These are phyloP conservation scores for Murraya paniculata DNA, from an alignment of 345 rosid genomes.

Conservation along the genomic window DNA sequence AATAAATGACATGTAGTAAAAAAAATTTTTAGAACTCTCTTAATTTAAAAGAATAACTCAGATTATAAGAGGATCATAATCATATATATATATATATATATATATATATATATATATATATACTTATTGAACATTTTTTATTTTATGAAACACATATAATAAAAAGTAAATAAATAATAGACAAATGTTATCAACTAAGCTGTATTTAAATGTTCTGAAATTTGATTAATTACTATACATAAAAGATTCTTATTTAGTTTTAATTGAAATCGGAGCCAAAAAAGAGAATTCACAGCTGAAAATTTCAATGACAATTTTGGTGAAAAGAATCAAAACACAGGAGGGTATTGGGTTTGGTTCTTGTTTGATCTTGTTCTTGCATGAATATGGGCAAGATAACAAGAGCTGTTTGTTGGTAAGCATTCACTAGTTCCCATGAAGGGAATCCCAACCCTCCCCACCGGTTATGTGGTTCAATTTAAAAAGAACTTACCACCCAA, in stretches of 20 bases:
- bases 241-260: no score
- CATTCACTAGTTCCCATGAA: slow-evolving; percentile 19
- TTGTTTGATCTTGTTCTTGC: slow-evolving; percentile 2
- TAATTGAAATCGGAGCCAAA: neutral
- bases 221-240: no score
- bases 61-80: no score
- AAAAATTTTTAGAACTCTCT: accelerated
- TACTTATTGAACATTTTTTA: no score
- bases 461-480: neutral
- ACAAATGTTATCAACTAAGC: no score
- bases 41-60: no score
- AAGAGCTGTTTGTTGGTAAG: slow-evolving; percentile 30
- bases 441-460: neutral
- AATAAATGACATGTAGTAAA: no score
- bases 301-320: neutral
- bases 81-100: no score
- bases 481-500: neutral
- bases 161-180: no score
- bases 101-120: no score
- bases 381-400: neutral
- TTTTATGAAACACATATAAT: no score
- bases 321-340: neutral
- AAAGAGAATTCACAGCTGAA: neutral
- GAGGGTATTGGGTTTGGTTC: neutral
- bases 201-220: no score